Percentiles rank a stretch among this genome's conserved stretches.
Conservation (phyloP, 306 rosid genomes). For the Dalbergia cultrata region DNA sequence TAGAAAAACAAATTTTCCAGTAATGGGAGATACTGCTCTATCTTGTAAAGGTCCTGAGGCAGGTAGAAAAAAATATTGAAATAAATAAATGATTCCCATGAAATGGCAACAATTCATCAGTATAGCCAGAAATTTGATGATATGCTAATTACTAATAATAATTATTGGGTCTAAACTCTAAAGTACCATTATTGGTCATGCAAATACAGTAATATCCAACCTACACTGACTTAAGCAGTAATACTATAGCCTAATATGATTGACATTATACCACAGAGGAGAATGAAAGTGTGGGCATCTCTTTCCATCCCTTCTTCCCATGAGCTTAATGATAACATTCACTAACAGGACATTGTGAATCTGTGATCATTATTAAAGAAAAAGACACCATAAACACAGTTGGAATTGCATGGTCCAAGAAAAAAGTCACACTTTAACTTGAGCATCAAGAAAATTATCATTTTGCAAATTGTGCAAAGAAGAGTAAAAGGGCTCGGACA, state of each 20-base stretch:
- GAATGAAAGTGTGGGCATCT: background rate
- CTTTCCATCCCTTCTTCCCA: background rate
- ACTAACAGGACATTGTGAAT: background rate
- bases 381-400: background rate
- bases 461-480: background rate
- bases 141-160: background rate
- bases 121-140: background rate
- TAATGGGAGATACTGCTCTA: constrained; percentile 75
- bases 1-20: constrained; percentile 66
- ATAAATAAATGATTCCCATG: constrained; percentile 8
- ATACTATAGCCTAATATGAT: background rate
- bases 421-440: background rate
- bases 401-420: background rate
- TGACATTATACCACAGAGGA: background rate
- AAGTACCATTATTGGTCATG: constrained; percentile 2
- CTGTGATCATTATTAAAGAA: background rate
- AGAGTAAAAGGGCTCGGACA: background rate
- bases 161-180: background rate
- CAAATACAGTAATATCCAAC: background rate
- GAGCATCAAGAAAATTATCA: constrained; percentile 3
- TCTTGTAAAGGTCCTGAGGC: constrained; percentile 70
- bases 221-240: background rate
- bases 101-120: constrained; percentile 5
- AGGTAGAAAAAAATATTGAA: constrained; percentile 13
- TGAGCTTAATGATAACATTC: constrained; percentile 1